These are phyloP conservation scores for Exophiala mesophila DNA, from an alignment of 2,329 filamentous ascomycete species.

Conservation along the genomic window DNA sequence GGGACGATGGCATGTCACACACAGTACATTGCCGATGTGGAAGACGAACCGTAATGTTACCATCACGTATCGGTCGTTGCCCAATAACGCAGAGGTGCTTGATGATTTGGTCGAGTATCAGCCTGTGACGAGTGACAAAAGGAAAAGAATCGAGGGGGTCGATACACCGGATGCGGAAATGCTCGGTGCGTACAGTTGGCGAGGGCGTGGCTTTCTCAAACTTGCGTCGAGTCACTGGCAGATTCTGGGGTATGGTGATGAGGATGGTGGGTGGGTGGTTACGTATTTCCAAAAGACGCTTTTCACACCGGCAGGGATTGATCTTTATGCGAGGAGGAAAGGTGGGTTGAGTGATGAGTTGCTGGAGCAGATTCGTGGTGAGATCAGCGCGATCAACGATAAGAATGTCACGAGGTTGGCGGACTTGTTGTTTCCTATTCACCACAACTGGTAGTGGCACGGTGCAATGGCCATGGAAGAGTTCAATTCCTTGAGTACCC, in stretches of 20 bases:
- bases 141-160: constrained; percentile 61
- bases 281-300: constrained; percentile 80
- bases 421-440: constrained; percentile 45
- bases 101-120: constrained; percentile 72
- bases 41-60: constrained; percentile 70
- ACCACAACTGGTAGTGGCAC: constrained; percentile 31
- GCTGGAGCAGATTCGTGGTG: constrained; percentile 52
- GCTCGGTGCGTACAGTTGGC: constrained; percentile 62
- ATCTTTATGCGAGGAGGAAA: constrained; percentile 65
- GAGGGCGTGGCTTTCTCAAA: constrained; percentile 68
- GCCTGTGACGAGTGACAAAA: constrained; percentile 44
- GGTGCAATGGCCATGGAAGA: no score
- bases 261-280: constrained; percentile 59
- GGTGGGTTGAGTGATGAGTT: constrained; percentile 57
- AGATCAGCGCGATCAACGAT: constrained; percentile 49
- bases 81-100: constrained; percentile 44
- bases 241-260: constrained; percentile 64
- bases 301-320: constrained; percentile 77
- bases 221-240: constrained; percentile 77
- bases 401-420: constrained; percentile 51
- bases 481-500: no score
- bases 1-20: constrained; percentile 68
- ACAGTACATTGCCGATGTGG: constrained; percentile 78
- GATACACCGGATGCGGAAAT: constrained; percentile 47
- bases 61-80: constrained; percentile 65